Evolutionary conservation across 306 rosid species (phyloP), one percentile per base, ranked within the genome.

Genomic region (Corylus avellana): DNA sequence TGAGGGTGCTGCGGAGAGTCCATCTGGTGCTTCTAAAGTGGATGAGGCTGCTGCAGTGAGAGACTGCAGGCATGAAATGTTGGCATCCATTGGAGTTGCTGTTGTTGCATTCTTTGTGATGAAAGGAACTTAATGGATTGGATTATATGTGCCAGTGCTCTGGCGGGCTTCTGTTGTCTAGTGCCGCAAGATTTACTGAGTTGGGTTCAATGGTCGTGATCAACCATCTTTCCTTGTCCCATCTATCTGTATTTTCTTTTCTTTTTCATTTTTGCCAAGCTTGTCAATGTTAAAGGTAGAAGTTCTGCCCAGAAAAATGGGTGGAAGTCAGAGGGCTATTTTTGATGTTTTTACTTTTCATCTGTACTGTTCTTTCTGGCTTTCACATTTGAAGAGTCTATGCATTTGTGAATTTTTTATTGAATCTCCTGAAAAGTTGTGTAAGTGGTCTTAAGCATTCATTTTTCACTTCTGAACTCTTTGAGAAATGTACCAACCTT

Each of bases 31-130:
- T 17, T 27, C 72, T 1, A 68, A 18, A 68, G 72, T 42, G 50
- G 13, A 68, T 0, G 72, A 12, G 27, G 42, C 72, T 42, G 51
- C 50, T 18, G 72, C 17, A 42, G 29, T 42, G 11, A 68, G 53
- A 10, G 9, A 85, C 73, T 1, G 54, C 73, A 10, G 12, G 70
- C 12, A 55, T 70, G 12, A 57, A 4, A 70, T 78, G 25, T 83
- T 71, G 80, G 69, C 77, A 61, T 39, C 77, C 8, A 5, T 83
- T 75, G 82, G 80, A 17, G 18, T 72, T 72, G 83, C 75, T 56
- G 42, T 74, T 17, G 20, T 68, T 59, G 51, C 70, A 0, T 51
- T 44, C 63, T 5, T 32, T 49, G 16, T 39, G 4, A n/a, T 74
- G 32, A 49, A 70, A 82, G 72, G 56, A 82, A 59, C 48, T 66